Percentiles rank a stretch among this genome's conserved stretches.
Evolutionary conservation across 179 eudicot genomes (phyloP).

Genomic region (Nepenthes alata): DNA sequence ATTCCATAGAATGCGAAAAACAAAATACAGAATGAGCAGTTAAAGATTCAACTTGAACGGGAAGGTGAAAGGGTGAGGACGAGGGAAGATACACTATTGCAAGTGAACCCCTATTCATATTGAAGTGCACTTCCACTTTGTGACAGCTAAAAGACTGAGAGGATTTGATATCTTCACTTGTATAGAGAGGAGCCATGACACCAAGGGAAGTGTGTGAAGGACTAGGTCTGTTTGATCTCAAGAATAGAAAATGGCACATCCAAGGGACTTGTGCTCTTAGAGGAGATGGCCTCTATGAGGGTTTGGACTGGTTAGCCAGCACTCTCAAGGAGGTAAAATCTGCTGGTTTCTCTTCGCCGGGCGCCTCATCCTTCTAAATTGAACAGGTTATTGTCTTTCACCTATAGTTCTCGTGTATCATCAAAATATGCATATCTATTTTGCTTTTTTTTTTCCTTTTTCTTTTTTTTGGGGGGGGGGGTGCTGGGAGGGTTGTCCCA

Average conservation of each 20-base stretch:
- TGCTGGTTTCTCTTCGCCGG: constrained; percentile 62
- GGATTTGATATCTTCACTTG: background rate
- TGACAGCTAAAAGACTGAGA: background rate
- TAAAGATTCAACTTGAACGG: no score
- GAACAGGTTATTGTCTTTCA: constrained; percentile 19
- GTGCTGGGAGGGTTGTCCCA: no score
- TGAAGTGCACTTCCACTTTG: background rate
- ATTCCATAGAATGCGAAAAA: no score
- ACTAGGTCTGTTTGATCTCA: constrained; percentile 72
- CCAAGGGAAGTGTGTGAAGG: constrained; percentile 96
- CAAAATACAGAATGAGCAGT: no score
- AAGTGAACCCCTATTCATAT: no score
- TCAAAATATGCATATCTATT: background rate
- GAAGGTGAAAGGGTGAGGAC: no score
- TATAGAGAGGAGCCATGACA: constrained; percentile 93
- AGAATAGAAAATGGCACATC: constrained; percentile 96
- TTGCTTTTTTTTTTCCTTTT: background rate
- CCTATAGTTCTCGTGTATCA: background rate
- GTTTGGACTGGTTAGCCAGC: constrained; percentile 92
- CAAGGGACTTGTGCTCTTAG: constrained; percentile 94
- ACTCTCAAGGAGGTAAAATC: constrained; percentile 88
- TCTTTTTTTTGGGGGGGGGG: no score
- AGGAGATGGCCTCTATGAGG: constrained; percentile 98
- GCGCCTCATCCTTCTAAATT: constrained; percentile 45
- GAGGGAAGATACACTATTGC: no score